Evolutionary conservation across 345 rosid species (phyloP).

Genomic region (Crucihimalaya himalaica): DNA sequence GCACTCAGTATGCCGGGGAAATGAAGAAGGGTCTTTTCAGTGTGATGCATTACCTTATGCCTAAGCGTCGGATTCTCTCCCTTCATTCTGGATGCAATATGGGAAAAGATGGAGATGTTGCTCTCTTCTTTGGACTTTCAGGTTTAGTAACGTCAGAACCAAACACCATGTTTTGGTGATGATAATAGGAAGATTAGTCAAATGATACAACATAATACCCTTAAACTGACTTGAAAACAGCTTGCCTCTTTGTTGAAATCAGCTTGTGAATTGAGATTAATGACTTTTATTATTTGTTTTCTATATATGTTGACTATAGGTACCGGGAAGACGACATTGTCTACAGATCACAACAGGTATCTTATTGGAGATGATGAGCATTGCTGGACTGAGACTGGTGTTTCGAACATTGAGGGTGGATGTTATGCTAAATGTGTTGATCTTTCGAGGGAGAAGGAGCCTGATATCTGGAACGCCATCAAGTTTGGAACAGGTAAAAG

Average conservation of each 20-base stretch:
- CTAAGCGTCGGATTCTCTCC: conserved; percentile 92
- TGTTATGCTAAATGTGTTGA: conserved; percentile 98
- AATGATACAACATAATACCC: neutral
- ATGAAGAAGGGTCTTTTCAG: conserved; percentile 99
- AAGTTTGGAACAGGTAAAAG: conserved; percentile 86
- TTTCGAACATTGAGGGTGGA: conserved; percentile 98
- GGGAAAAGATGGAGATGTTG: conserved; percentile 98
- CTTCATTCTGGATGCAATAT: conserved; percentile 98
- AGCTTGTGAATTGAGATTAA: conserved; percentile 11
- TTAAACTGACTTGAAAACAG: conserved; percentile 28
- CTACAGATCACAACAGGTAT: conserved; percentile 90
- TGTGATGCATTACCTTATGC: conserved; percentile 99
- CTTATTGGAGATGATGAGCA: conserved; percentile 98
- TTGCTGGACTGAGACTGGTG: conserved; percentile 90
- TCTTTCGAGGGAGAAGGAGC: conserved; percentile 89
- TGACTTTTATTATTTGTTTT: neutral
- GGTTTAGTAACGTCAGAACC: conserved; percentile 37
- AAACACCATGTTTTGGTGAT: conserved; percentile 8
- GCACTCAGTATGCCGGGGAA: conserved; percentile 99
- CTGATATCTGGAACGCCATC: conserved; percentile 96
- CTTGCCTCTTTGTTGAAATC: conserved; percentile 11
- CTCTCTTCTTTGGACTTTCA: conserved; percentile 99
- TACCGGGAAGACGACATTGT: conserved; percentile 93
- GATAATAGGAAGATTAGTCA: conserved; percentile 13
- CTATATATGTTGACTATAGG: conserved; percentile 43